phyloP scores from a whole-genome alignment of 169 alveolate species.

The Blepharisma undulans region DNA sequence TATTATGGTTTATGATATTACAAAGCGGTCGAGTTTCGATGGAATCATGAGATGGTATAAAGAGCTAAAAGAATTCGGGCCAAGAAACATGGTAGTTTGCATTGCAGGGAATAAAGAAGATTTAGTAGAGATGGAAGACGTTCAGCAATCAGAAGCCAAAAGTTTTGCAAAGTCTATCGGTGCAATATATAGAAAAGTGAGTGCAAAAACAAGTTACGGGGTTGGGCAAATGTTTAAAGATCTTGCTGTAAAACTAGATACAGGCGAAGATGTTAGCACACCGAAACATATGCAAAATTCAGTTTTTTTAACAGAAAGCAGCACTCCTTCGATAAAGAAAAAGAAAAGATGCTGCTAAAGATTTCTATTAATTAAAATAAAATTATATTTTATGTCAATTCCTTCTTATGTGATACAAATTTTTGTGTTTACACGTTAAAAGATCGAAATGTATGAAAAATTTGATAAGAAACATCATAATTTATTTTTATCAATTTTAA shows the following conservation, averaged over 20 bases:
- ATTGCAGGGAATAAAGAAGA: conserved; percentile 57
- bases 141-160: conserved; percentile 44
- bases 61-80: conserved; percentile 50
- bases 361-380: background rate
- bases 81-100: conserved; percentile 43
- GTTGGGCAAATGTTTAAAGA: conserved; percentile 40
- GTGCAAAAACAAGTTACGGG: conserved; percentile 47
- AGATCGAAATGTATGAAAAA: no score
- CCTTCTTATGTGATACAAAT: background rate
- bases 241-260: conserved; percentile 35
- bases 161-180: conserved; percentile 37
- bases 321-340: background rate
- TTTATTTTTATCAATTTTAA: no score
- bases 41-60: conserved; percentile 64
- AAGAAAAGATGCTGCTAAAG: background rate
- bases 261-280: background rate
- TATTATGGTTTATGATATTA: conserved; percentile 67
- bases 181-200: conserved; percentile 46
- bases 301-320: background rate
- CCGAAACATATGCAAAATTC: background rate
- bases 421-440: no score
- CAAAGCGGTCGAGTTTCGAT: conserved; percentile 56
- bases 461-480: no score
- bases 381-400: background rate
- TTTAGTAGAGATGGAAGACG: conserved; percentile 46